These are phyloP conservation scores for Pseudonectria foliicola DNA, from an alignment of 2,329 filamentous ascomycete genomes.

Conservation along the genomic window DNA sequence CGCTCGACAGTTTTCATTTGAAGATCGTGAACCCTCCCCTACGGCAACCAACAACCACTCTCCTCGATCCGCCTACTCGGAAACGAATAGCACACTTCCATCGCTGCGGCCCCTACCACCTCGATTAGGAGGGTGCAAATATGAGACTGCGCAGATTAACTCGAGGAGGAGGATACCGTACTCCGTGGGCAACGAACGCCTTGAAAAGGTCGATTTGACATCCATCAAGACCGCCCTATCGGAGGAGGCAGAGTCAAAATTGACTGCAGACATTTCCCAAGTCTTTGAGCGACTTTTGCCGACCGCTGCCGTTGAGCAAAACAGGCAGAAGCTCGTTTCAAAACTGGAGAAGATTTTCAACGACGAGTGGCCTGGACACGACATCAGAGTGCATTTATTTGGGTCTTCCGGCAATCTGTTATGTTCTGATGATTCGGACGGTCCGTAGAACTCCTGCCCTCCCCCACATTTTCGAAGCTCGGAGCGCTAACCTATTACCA, in stretches of 20 bases:
- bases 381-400: constrained; percentile 89
- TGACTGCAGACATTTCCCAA: constrained; percentile 77
- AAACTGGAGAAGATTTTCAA: constrained; percentile 88
- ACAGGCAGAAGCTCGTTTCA: constrained; percentile 67
- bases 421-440: constrained; percentile 92
- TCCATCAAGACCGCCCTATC: constrained; percentile 66
- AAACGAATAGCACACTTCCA: constrained; percentile 69
- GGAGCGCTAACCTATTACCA: constrained; percentile 29
- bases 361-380: constrained; percentile 81
- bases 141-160: constrained; percentile 78
- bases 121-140: constrained; percentile 63
- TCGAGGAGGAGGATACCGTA: constrained; percentile 87
- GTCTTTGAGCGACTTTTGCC: constrained; percentile 82
- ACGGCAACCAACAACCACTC: constrained; percentile 71
- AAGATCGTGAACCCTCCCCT: constrained; percentile 74
- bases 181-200: constrained; percentile 70
- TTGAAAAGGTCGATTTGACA: constrained; percentile 64
- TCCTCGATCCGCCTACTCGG: constrained; percentile 82
- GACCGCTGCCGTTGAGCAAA: constrained; percentile 67
- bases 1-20: constrained; percentile 72
- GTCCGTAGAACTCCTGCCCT: constrained; percentile 43
- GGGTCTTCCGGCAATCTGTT: constrained; percentile 95
- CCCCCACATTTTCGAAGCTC: not conserved
- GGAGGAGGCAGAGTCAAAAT: constrained; percentile 63
- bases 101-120: constrained; percentile 59